Base-by-base conservation (phyloP, 2,329 filamentous ascomycete species). In the Beauveria pseudobassiana region DNA sequence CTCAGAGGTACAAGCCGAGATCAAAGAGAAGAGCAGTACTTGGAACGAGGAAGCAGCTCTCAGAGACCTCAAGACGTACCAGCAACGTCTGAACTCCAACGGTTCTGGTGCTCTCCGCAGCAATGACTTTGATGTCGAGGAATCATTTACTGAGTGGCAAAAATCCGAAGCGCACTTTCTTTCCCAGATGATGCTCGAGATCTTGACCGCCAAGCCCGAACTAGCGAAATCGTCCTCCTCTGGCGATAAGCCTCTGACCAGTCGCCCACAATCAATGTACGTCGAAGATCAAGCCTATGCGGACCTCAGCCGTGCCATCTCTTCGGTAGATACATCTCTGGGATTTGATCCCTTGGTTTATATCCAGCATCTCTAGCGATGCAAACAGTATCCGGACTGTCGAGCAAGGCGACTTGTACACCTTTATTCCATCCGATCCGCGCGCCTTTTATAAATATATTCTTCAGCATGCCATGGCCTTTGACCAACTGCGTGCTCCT, bases 1-100 rank as follows among this genome's bases (percentile, higher is more conserved):
- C 66, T 86, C 87, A 1, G 87, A 95, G 67, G 88, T 93, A 6
- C 95, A 99, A 76, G 83, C 84, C 49, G 93, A 97, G 69, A 90
- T 99, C 70, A 89, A 96, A 73, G 83, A 86, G 54, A 85, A 96
- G 74, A 89, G 88, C 67, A 81, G 85, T 5, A 75, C 84, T 2
- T 99, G 95, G 95, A 97, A 91, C 1, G 92, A 96, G 71, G 91
- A 93, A 71, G 91, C 91, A 46, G 95, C 93, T 1, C 78, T 99
- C 63, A 87, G 87, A 67, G 95, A 99, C 72, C 82, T 98, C 68
- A 99, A 99, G 75, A 85, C 88, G 10, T 99, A 99, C 72, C 95
- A 97, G 73, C 87, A 91, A 65, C 88, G 93, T 64, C 80, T 99
- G 61, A 96, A 89, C 69, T 83, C 93, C 8, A 88, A 91, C 70